These are phyloP conservation scores for Cucurbita maxima DNA, from an alignment of 306 rosid genomes.

Conservation along the genomic window DNA sequence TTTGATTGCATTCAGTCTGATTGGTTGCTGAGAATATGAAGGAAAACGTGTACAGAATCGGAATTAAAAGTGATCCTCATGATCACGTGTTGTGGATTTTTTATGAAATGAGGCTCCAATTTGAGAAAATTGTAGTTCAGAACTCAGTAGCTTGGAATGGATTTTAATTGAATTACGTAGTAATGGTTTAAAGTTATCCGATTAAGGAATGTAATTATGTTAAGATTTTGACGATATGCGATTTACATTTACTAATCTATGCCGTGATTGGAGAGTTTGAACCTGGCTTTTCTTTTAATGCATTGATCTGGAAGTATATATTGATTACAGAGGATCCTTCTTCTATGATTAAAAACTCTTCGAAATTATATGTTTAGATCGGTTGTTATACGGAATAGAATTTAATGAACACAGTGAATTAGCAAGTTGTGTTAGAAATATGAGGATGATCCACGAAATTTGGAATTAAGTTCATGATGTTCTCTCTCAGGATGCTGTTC, in stretches of 20 bases:
- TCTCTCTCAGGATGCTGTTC: conserved; percentile 34
- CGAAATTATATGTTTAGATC: not conserved
- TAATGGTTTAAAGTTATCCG: not conserved
- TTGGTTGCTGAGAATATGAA: conserved; percentile 1
- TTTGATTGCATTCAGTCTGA: not conserved
- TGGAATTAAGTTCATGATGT: conserved; percentile 3
- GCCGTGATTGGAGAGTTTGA: not conserved
- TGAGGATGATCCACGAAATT: not conserved
- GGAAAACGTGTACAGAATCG: not conserved
- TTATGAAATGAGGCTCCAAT: not conserved
- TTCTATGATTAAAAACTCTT: not conserved
- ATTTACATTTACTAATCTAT: not conserved
- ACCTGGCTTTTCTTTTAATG: not conserved
- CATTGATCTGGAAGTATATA: not conserved
- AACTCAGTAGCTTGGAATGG: not conserved
- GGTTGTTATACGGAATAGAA: not conserved
- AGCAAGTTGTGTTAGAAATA: not conserved
- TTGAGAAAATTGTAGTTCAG: not conserved
- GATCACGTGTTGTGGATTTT: not conserved
- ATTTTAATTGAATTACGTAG: not conserved
- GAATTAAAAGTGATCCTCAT: not conserved
- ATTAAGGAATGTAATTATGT: not conserved
- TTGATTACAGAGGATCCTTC: not conserved
- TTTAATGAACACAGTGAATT: not conserved
- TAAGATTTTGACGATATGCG: not conserved